Evolutionary conservation across 1,139 yeast species (phyloP).

Genomic region (Saccharomyces pastorianus): DNA sequence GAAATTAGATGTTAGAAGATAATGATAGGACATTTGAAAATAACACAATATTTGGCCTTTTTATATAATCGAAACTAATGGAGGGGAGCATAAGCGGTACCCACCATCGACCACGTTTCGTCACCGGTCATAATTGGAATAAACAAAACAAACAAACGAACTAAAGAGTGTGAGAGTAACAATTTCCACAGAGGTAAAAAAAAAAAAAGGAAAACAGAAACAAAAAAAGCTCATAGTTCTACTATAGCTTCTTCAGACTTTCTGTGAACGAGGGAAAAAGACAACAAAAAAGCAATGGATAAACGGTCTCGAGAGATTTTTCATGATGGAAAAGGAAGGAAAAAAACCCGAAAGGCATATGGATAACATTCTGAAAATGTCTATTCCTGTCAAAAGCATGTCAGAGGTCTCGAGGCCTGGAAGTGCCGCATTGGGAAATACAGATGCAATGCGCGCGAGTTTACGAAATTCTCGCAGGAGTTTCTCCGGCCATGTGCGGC

Average conservation of each 20-base stretch:
- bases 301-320: conserved; percentile 1
- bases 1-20: background rate
- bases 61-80: background rate
- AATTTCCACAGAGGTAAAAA: background rate
- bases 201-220: background rate
- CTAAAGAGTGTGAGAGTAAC: background rate
- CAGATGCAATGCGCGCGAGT: background rate
- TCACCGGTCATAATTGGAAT: background rate
- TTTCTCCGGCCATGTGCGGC: background rate
- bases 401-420: background rate
- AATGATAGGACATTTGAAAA: background rate
- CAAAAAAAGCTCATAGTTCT: background rate
- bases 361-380: background rate
- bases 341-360: background rate
- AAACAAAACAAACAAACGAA: background rate
- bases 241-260: background rate
- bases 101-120: background rate
- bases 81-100: background rate
- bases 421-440: background rate
- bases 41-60: background rate
- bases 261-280: conserved; percentile 1
- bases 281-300: background rate
- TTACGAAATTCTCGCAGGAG: background rate
- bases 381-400: background rate
- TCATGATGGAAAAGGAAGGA: background rate